Conservation (phyloP, 2,329 filamentous ascomycete species). For the Penicillium sp. region DNA sequence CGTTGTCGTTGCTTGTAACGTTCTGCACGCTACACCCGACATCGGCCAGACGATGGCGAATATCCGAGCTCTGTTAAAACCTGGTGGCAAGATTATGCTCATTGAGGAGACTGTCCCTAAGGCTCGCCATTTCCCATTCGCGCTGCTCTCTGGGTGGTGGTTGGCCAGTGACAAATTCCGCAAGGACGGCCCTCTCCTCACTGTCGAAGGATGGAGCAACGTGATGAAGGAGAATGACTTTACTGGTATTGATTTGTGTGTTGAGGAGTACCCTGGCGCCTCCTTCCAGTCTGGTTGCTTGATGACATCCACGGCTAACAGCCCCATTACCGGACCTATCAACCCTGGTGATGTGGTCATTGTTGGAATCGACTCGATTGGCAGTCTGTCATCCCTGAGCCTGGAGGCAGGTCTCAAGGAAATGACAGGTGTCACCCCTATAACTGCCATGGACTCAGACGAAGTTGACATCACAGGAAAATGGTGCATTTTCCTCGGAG, state of each 20-base stretch:
- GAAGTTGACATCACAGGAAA: conserved; percentile 17
- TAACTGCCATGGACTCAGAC: conserved; percentile 5
- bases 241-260: conserved; percentile 22
- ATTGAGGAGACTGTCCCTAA: conserved; percentile 25
- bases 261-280: conserved; percentile 21
- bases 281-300: conserved; percentile 22
- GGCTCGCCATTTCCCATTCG: conserved; percentile 31
- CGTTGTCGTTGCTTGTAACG: conserved; percentile 32
- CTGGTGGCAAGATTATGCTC: conserved; percentile 29
- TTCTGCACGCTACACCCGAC: conserved; percentile 29
- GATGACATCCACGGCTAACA: conserved; percentile 20
- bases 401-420: conserved; percentile 15
- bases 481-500: conserved; percentile 24
- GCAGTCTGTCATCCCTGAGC: conserved; percentile 12
- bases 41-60: conserved; percentile 28
- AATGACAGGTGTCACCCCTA: conserved; percentile 14
- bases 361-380: conserved; percentile 13
- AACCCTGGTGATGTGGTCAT: conserved; percentile 20
- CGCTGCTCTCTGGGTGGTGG: conserved; percentile 42
- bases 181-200: conserved; percentile 19
- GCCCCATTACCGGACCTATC: conserved; percentile 5
- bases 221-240: conserved; percentile 23
- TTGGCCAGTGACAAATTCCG: conserved; percentile 28
- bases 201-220: conserved; percentile 17
- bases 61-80: conserved; percentile 27